A percentile compares a stretch with the other conserved stretches of the same genome.
These are phyloP conservation scores for Biscogniauxia mediterranea DNA, from an alignment of 2,329 filamentous ascomycete species.

Conservation along the genomic window DNA sequence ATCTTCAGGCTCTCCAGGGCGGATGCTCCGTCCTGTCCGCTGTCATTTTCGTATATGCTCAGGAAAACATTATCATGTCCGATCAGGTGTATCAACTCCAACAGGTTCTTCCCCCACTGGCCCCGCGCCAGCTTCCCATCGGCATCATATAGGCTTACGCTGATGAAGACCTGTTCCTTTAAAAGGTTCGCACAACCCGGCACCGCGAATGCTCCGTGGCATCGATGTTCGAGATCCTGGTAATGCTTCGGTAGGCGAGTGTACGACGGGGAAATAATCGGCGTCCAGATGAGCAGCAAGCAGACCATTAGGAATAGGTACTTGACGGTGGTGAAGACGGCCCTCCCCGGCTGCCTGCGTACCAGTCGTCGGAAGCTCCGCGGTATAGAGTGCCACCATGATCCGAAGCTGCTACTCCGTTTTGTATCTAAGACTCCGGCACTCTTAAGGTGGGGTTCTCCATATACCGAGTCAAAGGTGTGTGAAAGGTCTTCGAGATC, in stretches of 20 bases:
- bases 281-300: constrained; percentile 1
- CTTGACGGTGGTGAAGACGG: background rate
- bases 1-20: constrained; percentile 54
- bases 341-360: background rate
- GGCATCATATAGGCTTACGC: constrained; percentile 67
- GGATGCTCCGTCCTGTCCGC: constrained; percentile 52
- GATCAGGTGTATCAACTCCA: constrained; percentile 62
- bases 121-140: constrained; percentile 59
- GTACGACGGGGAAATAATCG: constrained; percentile 45
- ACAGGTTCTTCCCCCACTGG: constrained; percentile 60
- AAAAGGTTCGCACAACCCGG: constrained; percentile 38
- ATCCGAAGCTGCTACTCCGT: background rate
- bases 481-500: background rate
- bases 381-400: background rate
- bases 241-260: constrained; percentile 40
- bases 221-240: constrained; percentile 31
- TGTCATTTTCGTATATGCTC: constrained; percentile 72
- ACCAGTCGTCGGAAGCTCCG: background rate
- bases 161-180: constrained; percentile 71
- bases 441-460: background rate
- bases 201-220: constrained; percentile 25
- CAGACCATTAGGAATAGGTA: background rate
- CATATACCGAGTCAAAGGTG: too few relatives aligned
- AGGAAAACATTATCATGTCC: constrained; percentile 68
- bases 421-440: background rate